Conservation (phyloP, 164 flowering plant species). For the Liquidambar formosana region DNA sequence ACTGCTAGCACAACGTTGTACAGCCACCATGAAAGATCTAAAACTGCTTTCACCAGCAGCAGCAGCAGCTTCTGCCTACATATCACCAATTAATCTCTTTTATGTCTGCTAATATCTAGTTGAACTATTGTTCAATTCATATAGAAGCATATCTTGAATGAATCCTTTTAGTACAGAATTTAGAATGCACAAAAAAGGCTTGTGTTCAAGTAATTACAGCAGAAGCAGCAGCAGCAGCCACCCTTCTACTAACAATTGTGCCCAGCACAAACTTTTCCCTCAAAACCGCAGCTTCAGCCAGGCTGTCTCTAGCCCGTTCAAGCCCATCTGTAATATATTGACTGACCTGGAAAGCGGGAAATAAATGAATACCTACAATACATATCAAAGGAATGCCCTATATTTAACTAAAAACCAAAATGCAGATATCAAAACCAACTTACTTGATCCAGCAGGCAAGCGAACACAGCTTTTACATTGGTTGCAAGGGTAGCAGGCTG, state of each 20-base stretch:
- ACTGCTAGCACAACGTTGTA: constrained; percentile 95
- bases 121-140: not conserved
- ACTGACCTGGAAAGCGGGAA: constrained; percentile 61
- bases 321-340: constrained; percentile 90
- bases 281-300: constrained; percentile 91
- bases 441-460: constrained; percentile 94
- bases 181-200: constrained; percentile 5
- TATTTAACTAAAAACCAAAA: constrained; percentile 1
- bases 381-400: not conserved
- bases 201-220: constrained; percentile 63
- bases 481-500: constrained; percentile 93
- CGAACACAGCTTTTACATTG: constrained; percentile 80
- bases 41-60: constrained; percentile 99
- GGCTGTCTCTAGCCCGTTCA: constrained; percentile 88
- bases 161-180: not conserved
- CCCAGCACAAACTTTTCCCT: constrained; percentile 94
- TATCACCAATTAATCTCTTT: constrained; percentile 16
- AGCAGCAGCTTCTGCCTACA: constrained; percentile 99
- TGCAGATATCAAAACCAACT: constrained; percentile 26
- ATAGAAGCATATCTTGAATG: not conserved
- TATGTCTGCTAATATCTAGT: not conserved
- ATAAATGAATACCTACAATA: constrained; percentile 7
- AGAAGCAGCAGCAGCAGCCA: constrained; percentile 99
- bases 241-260: constrained; percentile 81
- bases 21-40: constrained; percentile 98